Base-by-base conservation (phyloP, 148 eudicot species). In the Rhododendron henanense region DNA sequence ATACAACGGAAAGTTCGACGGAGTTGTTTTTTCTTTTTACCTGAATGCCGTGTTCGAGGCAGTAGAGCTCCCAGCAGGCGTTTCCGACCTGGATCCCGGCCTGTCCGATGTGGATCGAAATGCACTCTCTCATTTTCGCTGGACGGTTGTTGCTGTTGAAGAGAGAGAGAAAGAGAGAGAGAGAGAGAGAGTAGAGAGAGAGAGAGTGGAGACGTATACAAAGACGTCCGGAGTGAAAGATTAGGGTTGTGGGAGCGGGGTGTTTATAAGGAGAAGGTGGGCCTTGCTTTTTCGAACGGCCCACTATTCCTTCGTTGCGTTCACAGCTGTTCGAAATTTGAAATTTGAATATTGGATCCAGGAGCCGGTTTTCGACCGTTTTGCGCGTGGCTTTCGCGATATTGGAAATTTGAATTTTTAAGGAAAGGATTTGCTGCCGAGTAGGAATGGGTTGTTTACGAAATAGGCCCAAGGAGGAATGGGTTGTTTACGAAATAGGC, bases 41-140 rank as follows among this genome's bases (percentile, higher is more conserved):
- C 84, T 82, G 84, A 61, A 82, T 82, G 84, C 84, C 84, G 25
- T 82, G 84, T 5, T 82, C 84, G n/a, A 82, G 84, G 75, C 84
- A 82, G 84, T 82, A 82, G 13, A 82, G 84, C 51, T 82, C 84
- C 84, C 84, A 82, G 15, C 84, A 82, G 37, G 84, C 84, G 35
- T 82, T 82, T 63, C 84, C 84, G 33, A 82, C 84, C 75, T 82
- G 84, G 45, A 82, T 82, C 31, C 84, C 84, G 41, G 84, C 84
- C 74, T 82, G 84, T 7, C 84, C 84, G 2, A 82, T 82, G 84
- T 82, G 84, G 74, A 82, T 82, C 51, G 84, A 82, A n/a, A 82
- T 82, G 84, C 84, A 82, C 74, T 82, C 84, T 3, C 84, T 82
- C 74, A 59, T 82, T 82, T 39, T 82, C 44, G 50, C 6, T 41